A percentile compares a stretch with the other conserved stretches of the same genome.
phyloP scores from a whole-genome alignment of 2,329 filamentous ascomycete genomes.

The Nigrograna mackinnonii region DNA sequence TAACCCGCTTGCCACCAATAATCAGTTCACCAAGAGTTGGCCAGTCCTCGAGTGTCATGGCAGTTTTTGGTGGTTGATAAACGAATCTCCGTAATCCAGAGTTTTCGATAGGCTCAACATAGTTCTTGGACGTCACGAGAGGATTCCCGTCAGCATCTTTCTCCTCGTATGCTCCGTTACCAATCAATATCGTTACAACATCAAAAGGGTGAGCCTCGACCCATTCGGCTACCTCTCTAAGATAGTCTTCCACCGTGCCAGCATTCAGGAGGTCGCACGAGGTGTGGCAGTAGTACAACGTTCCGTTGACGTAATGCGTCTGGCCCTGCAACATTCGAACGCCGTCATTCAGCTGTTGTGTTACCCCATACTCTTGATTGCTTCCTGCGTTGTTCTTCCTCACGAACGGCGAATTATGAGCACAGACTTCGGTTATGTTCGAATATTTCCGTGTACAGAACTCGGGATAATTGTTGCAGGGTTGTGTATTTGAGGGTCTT shows the following conservation, averaged over 20 bases:
- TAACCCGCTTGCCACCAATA: slow-evolving; percentile 38
- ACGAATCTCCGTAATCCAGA: slow-evolving; percentile 75
- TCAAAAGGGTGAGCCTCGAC: slow-evolving; percentile 80
- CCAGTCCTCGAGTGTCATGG: slow-evolving; percentile 81
- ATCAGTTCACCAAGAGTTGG: slow-evolving; percentile 73
- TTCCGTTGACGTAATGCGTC: slow-evolving; percentile 60
- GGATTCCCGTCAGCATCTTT: slow-evolving; percentile 29
- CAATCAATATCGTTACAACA: slow-evolving; percentile 84
- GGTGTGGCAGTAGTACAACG: slow-evolving; percentile 82
- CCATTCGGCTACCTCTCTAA: slow-evolving; percentile 73
- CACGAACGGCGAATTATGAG: slow-evolving; percentile 44
- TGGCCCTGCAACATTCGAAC: slow-evolving; percentile 61
- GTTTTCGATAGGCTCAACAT: slow-evolving; percentile 68
- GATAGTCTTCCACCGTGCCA: slow-evolving; percentile 76
- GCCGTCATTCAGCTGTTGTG: slow-evolving; percentile 44
- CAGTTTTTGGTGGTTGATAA: slow-evolving; percentile 74
- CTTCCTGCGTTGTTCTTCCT: slow-evolving; percentile 35
- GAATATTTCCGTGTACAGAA: slow-evolving; percentile 44
- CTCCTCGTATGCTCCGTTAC: slow-evolving; percentile 64
- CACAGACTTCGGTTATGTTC: slow-evolving; percentile 46
- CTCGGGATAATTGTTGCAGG: slow-evolving; percentile 47
- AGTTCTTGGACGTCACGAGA: slow-evolving; percentile 66
- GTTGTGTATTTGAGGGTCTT: slow-evolving; percentile 42
- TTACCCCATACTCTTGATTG: slow-evolving; percentile 42
- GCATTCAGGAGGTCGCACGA: slow-evolving; percentile 83